Conservation (phyloP, 2,329 filamentous ascomycete species). For the Botrytis hyacinthi region DNA sequence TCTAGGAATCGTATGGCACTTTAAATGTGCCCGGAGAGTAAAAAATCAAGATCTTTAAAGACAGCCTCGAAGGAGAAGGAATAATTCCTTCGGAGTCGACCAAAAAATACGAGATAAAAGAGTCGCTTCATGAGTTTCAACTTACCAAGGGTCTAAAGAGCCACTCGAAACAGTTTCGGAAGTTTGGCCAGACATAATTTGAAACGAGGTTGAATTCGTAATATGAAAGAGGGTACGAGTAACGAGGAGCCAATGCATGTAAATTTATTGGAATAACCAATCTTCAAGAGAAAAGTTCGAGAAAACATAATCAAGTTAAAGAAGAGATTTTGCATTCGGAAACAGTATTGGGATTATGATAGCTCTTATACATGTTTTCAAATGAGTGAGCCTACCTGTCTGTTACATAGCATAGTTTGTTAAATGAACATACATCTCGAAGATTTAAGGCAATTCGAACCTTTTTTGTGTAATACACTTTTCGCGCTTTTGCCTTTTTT, state of each 20-base stretch:
- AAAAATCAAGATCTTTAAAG: fast-evolving
- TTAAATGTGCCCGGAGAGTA: not conserved
- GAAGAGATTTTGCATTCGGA: too few relatives aligned
- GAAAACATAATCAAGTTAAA: not conserved
- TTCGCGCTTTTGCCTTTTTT: too few relatives aligned
- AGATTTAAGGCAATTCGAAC: too few relatives aligned
- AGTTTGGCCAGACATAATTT: not conserved
- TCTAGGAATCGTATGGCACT: fast-evolving
- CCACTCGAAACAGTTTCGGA: not conserved
- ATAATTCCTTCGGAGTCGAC: not conserved
- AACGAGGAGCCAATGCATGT: not conserved
- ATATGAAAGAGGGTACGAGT: not conserved
- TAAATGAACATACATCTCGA: too few relatives aligned
- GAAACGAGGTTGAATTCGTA: not conserved
- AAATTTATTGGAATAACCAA: not conserved
- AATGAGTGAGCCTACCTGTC: not conserved
- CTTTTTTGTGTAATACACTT: too few relatives aligned
- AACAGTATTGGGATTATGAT: not conserved
- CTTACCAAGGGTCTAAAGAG: not conserved
- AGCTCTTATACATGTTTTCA: not conserved
- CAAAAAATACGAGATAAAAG: not conserved
- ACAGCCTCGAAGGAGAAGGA: not conserved
- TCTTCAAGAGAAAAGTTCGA: not conserved
- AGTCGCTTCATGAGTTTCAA: too few relatives aligned
- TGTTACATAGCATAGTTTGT: not conserved